These are phyloP conservation scores for Euphorbia peplus DNA, from an alignment of 345 rosid genomes.

Conservation along the genomic window DNA sequence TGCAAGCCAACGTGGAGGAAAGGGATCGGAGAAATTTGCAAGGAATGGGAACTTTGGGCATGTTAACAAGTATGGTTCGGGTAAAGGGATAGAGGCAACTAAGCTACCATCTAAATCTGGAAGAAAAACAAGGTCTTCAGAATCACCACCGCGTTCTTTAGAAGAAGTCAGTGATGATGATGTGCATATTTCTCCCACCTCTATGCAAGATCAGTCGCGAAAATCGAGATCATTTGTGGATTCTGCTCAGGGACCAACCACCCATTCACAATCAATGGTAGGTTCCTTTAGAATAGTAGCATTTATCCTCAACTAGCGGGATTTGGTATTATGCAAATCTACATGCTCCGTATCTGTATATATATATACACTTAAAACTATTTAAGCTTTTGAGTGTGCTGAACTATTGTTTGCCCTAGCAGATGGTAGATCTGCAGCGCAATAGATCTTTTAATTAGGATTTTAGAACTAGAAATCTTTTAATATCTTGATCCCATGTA, in stretches of 20 bases:
- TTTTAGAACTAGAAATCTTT: neutral
- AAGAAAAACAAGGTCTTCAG: slow-evolving; percentile 26
- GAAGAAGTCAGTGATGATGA: slow-evolving; percentile 37
- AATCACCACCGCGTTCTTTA: slow-evolving; percentile 21
- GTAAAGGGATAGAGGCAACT: slow-evolving; percentile 31
- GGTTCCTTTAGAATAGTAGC: neutral
- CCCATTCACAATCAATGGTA: slow-evolving; percentile 36
- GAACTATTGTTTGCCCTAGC: neutral
- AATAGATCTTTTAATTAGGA: neutral
- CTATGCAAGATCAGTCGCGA: slow-evolving; percentile 17
- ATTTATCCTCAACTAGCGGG: neutral
- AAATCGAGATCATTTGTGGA: slow-evolving; percentile 17
- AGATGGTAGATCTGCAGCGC: neutral
- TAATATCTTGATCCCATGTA: neutral
- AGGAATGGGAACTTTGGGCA: slow-evolving; percentile 19
- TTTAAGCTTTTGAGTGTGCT: neutral
- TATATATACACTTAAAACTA: neutral
- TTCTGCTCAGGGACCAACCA: slow-evolving; percentile 16
- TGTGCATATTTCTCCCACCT: slow-evolving; percentile 18
- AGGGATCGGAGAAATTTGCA: slow-evolving; percentile 7
- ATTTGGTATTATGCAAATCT: neutral
- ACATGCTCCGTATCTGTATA: neutral
- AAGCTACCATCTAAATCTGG: slow-evolving; percentile 24
- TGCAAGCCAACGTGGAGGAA: slow-evolving; percentile 30
- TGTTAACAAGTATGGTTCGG: slow-evolving; percentile 11